phyloP scores from a whole-genome alignment of 208 protist genomes.

The Trypanosoma cruzi region DNA sequence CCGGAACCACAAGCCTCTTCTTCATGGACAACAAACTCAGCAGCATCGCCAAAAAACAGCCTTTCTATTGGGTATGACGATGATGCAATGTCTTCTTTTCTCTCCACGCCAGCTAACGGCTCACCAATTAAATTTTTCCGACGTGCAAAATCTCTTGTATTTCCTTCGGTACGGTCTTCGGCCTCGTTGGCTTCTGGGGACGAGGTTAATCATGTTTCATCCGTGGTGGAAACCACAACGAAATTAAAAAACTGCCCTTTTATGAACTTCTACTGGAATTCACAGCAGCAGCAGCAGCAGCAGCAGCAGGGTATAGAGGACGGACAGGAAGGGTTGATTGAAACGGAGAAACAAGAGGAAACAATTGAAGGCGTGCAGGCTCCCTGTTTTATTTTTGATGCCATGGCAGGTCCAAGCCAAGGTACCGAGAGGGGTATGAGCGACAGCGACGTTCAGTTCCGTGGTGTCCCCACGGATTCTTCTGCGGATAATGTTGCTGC shows the following conservation, averaged over 20 bases:
- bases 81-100: conserved; percentile 5
- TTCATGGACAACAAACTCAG: not conserved
- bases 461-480: conserved; percentile 16
- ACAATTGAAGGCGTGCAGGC: not conserved
- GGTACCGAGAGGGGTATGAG: not conserved
- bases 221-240: too few relatives aligned
- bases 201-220: not conserved
- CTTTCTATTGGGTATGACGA: conserved; percentile 26
- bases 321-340: not conserved
- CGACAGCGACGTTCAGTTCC: not conserved
- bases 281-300: not conserved
- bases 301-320: not conserved
- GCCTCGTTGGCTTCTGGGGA: not conserved
- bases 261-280: not conserved
- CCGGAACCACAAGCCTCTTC: not conserved
- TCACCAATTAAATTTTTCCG: not conserved
- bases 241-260: not conserved
- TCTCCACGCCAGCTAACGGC: conserved; percentile 1
- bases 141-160: not conserved
- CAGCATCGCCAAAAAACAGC: not conserved
- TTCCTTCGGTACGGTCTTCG: not conserved
- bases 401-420: not conserved
- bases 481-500: too few relatives aligned
- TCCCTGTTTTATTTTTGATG: not conserved
- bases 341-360: not conserved